phyloP scores from a whole-genome alignment of 768 basidiomycete species.

The Psilocybe tampanensis region DNA sequence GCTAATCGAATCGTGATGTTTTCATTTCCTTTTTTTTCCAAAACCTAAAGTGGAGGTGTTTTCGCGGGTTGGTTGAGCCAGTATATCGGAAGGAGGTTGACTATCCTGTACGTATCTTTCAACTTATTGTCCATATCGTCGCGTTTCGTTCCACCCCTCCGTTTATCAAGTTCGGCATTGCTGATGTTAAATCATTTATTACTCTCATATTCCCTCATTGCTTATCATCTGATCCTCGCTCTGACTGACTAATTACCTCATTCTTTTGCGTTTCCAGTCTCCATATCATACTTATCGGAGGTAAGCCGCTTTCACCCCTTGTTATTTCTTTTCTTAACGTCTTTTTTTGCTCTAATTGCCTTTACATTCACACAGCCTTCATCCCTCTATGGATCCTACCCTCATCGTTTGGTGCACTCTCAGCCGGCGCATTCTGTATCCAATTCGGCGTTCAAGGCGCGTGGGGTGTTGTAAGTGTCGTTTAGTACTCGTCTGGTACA shows the following conservation, averaged over 20 bases:
- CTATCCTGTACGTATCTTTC: constrained; percentile 55
- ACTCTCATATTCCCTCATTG: background rate
- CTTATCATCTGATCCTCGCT: background rate
- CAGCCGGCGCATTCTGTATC: constrained; percentile 85
- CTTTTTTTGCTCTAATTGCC: background rate
- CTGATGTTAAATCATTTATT: background rate
- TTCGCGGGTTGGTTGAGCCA: constrained; percentile 77
- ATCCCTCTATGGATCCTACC: constrained; percentile 90
- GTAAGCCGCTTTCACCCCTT: constrained; percentile 22
- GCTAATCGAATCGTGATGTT: background rate
- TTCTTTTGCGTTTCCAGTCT: constrained; percentile 32
- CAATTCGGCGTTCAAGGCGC: constrained; percentile 91
- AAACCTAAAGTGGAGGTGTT: constrained; percentile 62
- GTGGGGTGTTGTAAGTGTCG: constrained; percentile 81
- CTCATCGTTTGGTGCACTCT: constrained; percentile 59
- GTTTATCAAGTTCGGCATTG: background rate
- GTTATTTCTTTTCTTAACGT: background rate
- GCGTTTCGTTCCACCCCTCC: background rate
- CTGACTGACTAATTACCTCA: background rate
- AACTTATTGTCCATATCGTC: background rate
- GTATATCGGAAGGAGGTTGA: constrained; percentile 80
- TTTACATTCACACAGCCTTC: constrained; percentile 32
- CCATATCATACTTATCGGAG: constrained; percentile 57
- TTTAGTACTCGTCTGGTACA: too few relatives aligned
- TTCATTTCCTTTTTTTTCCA: background rate